These are phyloP conservation scores for Fusarium domesticum DNA, from an alignment of 2,329 filamentous ascomycete genomes.

Conservation along the genomic window DNA sequence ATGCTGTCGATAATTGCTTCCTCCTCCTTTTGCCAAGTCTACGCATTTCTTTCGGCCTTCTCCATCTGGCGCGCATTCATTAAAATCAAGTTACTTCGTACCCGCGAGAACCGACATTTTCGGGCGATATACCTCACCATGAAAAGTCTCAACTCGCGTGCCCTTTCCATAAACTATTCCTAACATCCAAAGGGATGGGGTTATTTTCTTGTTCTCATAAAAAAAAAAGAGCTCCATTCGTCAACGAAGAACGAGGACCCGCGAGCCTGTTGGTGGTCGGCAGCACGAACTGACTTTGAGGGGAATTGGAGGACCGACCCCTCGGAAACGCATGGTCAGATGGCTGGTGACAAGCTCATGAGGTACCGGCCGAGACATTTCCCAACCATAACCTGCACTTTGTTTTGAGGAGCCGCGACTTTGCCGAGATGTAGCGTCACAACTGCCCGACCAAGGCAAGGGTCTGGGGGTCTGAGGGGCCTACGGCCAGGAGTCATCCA, in stretches of 20 bases:
- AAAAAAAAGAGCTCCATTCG: too few relatives aligned
- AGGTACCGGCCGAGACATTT: conserved; percentile 14
- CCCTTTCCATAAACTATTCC: neutral
- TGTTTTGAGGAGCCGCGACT: conserved; percentile 9
- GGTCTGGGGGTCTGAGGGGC: conserved; percentile 2
- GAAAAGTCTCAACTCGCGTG: neutral
- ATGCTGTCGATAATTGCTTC: neutral
- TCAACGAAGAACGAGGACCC: too few relatives aligned
- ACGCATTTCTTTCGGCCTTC: neutral
- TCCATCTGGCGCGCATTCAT: neutral
- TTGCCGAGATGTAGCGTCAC: conserved; percentile 13
- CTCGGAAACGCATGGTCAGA: conserved; percentile 19
- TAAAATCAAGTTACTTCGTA: neutral
- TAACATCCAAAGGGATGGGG: neutral
- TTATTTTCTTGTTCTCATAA: neutral
- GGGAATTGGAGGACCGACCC: conserved; percentile 26
- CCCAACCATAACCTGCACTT: conserved; percentile 1
- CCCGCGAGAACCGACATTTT: neutral
- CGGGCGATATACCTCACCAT: neutral
- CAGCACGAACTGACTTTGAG: conserved; percentile 26
- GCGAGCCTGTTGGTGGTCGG: neutral
- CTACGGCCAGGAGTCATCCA: conserved; percentile 16
- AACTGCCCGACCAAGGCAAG: conserved; percentile 18
- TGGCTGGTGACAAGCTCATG: conserved; percentile 9
- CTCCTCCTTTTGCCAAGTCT: neutral